phyloP scores from a whole-genome alignment of 2,329 filamentous ascomycete genomes.

The Volutella citrinella region DNA sequence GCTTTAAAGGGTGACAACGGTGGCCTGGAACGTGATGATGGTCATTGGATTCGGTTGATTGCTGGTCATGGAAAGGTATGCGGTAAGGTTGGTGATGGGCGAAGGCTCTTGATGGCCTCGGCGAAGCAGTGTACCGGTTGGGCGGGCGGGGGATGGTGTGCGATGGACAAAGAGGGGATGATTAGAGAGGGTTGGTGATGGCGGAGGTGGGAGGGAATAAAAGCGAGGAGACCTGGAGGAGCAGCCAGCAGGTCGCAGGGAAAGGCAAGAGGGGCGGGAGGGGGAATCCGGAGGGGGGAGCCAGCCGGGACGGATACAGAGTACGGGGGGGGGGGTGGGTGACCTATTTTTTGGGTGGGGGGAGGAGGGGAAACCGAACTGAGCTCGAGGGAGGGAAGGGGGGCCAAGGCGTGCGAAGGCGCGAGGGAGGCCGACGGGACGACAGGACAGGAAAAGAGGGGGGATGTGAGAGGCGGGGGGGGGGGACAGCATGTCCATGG shows the following conservation, averaged over 20 bases:
- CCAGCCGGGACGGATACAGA: constrained; percentile 21
- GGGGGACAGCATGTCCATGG: too few relatives aligned
- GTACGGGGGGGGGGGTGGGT: constrained; percentile 15
- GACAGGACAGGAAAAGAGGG: constrained; percentile 10
- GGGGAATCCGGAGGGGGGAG: constrained; percentile 25
- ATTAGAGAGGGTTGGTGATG: constrained; percentile 21
- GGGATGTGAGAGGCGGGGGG: constrained; percentile 7
- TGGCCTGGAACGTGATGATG: constrained; percentile 46
- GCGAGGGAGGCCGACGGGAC: constrained; percentile 13
- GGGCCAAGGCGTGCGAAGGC: constrained; percentile 21
- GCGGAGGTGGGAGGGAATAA: constrained; percentile 25
- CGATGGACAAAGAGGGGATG: constrained; percentile 20
- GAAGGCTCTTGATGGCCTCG: constrained; percentile 31
- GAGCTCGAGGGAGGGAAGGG: constrained; percentile 18
- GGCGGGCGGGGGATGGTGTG: constrained; percentile 23
- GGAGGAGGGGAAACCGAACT: constrained; percentile 23
- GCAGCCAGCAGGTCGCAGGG: too few relatives aligned
- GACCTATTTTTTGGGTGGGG: constrained; percentile 24
- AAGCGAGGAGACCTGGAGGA: constrained; percentile 23
- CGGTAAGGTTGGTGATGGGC: constrained; percentile 17
- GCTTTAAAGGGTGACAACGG: constrained; percentile 67
- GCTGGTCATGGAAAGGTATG: constrained; percentile 41
- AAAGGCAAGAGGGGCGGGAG: constrained; percentile 28
- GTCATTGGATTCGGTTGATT: constrained; percentile 50
- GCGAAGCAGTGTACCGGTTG: constrained; percentile 18